A percentile compares a stretch with the other conserved stretches of the same genome.
phyloP scores from a whole-genome alignment of 257 asterid species.

The Ilex asprella region DNA sequence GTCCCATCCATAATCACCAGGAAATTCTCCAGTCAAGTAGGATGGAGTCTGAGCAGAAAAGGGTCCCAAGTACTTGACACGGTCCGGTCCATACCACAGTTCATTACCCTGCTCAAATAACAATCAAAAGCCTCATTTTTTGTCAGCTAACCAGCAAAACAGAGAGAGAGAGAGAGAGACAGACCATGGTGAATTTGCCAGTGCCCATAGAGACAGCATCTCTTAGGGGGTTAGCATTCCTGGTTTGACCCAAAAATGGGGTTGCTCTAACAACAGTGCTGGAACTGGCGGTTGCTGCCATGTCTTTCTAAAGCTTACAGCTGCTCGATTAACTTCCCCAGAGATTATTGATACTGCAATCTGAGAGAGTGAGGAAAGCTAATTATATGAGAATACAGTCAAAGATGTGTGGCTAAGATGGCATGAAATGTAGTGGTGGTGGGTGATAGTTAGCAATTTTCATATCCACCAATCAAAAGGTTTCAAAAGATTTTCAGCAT shows the following conservation, averaged over 20 bases:
- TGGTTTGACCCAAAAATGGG: neutral
- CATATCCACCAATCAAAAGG: neutral
- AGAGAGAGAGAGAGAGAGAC: neutral
- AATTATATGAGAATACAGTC: neutral
- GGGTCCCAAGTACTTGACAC: slow-evolving; percentile 30
- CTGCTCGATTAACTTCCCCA: too few species aligned
- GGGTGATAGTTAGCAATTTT: neutral
- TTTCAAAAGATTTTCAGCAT: neutral
- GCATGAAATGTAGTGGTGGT: neutral
- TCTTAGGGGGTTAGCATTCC: neutral
- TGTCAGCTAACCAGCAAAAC: neutral
- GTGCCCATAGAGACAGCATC: neutral
- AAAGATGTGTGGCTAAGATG: neutral
- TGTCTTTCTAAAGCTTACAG: neutral
- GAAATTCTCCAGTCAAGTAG: slow-evolving; percentile 30
- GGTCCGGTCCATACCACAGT: slow-evolving; percentile 24
- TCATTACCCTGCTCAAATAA: neutral
- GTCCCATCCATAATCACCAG: slow-evolving; percentile 36
- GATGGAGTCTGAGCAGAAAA: slow-evolving; percentile 26
- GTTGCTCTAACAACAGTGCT: neutral
- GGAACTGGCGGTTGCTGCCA: neutral
- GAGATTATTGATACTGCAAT: too few species aligned
- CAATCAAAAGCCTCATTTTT: neutral
- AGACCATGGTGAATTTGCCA: neutral
- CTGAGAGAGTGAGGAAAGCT: neutral